A percentile compares a stretch with the other conserved stretches of the same genome.
Conservation (phyloP, 1,139 yeast genomes). For the Meyerozyma athensensis region DNA sequence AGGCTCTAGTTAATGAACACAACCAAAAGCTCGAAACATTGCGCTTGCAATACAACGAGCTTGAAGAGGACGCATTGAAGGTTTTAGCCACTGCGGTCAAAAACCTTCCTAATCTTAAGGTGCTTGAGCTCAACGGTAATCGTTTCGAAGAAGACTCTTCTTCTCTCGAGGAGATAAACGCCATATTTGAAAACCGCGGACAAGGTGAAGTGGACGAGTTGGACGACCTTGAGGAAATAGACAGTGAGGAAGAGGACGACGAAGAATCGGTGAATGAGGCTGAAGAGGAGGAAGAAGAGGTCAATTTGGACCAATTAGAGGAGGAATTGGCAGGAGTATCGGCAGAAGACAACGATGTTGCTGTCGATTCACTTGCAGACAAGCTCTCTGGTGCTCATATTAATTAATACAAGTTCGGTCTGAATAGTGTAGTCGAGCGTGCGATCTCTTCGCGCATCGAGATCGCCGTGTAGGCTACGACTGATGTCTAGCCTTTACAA, state of each 20-base stretch:
- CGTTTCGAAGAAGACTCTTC: slow-evolving; percentile 53
- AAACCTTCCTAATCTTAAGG: slow-evolving; percentile 57
- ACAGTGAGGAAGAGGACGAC: slow-evolving; percentile 75
- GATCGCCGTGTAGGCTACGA: background rate
- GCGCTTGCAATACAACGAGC: slow-evolving; percentile 85
- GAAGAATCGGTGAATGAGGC: slow-evolving; percentile 57
- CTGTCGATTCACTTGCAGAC: slow-evolving; percentile 58
- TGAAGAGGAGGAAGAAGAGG: slow-evolving; percentile 46
- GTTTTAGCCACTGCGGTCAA: slow-evolving; percentile 50
- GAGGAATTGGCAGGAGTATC: slow-evolving; percentile 43
- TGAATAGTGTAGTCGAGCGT: background rate
- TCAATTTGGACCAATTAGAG: slow-evolving; percentile 56
- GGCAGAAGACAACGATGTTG: slow-evolving; percentile 28
- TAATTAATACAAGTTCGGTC: slow-evolving; percentile 10
- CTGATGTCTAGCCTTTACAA: slow-evolving; percentile 68
- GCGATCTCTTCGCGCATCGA: background rate
- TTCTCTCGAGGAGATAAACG: slow-evolving; percentile 30
- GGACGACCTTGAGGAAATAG: slow-evolving; percentile 89
- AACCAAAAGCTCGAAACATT: slow-evolving; percentile 46
- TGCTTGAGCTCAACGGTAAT: slow-evolving; percentile 87
- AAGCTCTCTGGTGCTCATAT: slow-evolving; percentile 53
- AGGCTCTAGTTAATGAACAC: slow-evolving; percentile 36
- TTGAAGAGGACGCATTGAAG: slow-evolving; percentile 61
- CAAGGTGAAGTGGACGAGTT: slow-evolving; percentile 82
- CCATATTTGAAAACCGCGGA: slow-evolving; percentile 68